Evolutionary conservation across 2,329 filamentous ascomycete genomes (phyloP).

Genomic region (Hymenoscyphus repandus): DNA sequence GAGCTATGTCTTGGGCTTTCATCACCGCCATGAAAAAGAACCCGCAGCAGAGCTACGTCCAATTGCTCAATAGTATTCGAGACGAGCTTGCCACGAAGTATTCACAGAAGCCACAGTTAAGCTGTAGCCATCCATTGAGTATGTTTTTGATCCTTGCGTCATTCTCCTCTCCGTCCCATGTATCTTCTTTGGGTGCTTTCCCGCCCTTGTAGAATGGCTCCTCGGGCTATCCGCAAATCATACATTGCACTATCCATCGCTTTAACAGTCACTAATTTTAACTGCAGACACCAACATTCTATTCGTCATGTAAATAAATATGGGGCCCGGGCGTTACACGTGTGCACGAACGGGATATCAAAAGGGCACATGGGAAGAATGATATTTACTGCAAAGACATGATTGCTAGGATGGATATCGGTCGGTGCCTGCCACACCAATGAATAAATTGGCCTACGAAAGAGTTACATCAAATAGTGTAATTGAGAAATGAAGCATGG

Average conservation of each 20-base stretch:
- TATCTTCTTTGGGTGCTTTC: no score
- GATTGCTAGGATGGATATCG: no score
- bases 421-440: no score
- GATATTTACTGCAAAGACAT: no score
- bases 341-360: background rate
- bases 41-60: conserved; percentile 91
- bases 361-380: background rate
- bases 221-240: no score
- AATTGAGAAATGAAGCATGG: no score
- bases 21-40: conserved; percentile 88
- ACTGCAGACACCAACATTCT: conserved; percentile 54
- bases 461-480: no score
- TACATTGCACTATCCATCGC: background rate
- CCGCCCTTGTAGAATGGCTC: no score
- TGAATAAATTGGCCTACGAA: no score
- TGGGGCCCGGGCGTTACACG: conserved; percentile 9
- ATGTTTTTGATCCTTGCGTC: conserved; percentile 26
- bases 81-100: conserved; percentile 86
- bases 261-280: conserved; percentile 11
- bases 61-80: conserved; percentile 91
- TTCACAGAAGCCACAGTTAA: conserved; percentile 90
- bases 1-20: conserved; percentile 98
- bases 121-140: conserved; percentile 94
- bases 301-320: conserved; percentile 50
- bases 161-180: no score